Percentiles rank a stretch among this genome's conserved stretches.
phyloP scores from a whole-genome alignment of 768 basidiomycete genomes.

The Candolleomyces efflorescens region DNA sequence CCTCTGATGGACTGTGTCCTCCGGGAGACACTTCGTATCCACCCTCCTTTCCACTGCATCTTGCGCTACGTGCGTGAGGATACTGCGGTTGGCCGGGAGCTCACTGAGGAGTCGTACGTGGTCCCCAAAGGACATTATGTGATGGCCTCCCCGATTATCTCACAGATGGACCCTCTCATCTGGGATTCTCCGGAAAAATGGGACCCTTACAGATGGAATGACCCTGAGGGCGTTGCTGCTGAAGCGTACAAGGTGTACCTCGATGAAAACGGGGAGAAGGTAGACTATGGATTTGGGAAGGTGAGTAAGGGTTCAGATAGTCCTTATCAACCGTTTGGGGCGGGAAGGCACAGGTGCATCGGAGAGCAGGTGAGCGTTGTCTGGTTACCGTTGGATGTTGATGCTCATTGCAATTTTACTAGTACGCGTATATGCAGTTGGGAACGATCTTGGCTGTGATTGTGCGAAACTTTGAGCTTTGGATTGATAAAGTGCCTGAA shows the following conservation, averaged over 20 bases:
- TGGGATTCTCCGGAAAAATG: conserved; percentile 74
- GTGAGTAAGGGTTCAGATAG: conserved; percentile 96
- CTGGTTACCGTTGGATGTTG: no score
- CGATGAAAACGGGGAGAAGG: conserved; percentile 78
- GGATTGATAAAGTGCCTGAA: conserved; percentile 67
- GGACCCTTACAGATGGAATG: conserved; percentile 84
- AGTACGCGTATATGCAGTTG: conserved; percentile 91
- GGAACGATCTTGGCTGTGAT: conserved; percentile 78
- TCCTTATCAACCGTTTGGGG: conserved; percentile 97
- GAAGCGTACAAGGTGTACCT: conserved; percentile 72
- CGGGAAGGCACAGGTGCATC: conserved; percentile 93
- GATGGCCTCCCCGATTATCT: conserved; percentile 82
- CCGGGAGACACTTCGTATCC: conserved; percentile 89
- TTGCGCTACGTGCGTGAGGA: conserved; percentile 89
- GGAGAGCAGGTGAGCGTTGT: conserved; percentile 58
- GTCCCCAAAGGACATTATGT: conserved; percentile 90
- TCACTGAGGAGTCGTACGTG: conserved; percentile 73
- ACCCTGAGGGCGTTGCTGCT: conserved; percentile 77
- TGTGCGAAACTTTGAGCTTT: conserved; percentile 72
- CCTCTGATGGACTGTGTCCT: conserved; percentile 86
- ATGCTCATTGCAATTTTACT: no score
- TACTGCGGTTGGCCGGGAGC: conserved; percentile 74
- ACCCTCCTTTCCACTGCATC: conserved; percentile 95
- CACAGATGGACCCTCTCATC: conserved; percentile 78
- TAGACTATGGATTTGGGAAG: conserved; percentile 95